phyloP scores from a whole-genome alignment of 495 filamentous ascomycete genomes.

The Penicillium diatomitis region DNA sequence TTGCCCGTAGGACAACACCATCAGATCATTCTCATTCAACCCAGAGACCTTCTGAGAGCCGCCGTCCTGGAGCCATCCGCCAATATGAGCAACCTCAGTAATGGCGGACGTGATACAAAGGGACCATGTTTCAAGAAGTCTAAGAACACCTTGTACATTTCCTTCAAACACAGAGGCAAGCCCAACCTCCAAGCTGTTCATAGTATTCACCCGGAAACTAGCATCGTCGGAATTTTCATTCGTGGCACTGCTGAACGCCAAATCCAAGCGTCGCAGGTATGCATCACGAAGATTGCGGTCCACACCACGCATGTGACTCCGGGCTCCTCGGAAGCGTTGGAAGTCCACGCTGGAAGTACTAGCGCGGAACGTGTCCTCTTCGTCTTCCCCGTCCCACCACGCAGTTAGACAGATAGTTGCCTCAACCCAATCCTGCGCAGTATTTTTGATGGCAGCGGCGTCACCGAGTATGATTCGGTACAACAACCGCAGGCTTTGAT shows the following conservation, averaged over 20 bases:
- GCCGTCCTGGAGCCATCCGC: slow-evolving; percentile 55
- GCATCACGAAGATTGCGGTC: slow-evolving; percentile 38
- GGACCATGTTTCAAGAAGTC: slow-evolving; percentile 69
- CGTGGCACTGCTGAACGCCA: slow-evolving; percentile 42
- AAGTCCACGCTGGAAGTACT: slow-evolving; percentile 19
- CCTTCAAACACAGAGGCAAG: slow-evolving; percentile 72
- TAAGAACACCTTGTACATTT: slow-evolving; percentile 61
- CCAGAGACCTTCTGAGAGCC: slow-evolving; percentile 24
- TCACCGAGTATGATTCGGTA: slow-evolving; percentile 71
- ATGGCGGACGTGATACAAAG: slow-evolving; percentile 63
- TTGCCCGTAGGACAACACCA: slow-evolving; percentile 50
- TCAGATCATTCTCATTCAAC: slow-evolving; percentile 50
- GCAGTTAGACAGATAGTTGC: slow-evolving; percentile 68
- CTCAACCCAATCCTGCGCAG: slow-evolving; percentile 78
- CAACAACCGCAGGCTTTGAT: slow-evolving; percentile 63
- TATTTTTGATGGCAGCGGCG: slow-evolving; percentile 54
- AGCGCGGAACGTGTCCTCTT: slow-evolving; percentile 24
- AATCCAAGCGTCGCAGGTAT: slow-evolving; percentile 44
- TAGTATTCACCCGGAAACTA: slow-evolving; percentile 59
- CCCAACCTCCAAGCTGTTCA: slow-evolving; percentile 64
- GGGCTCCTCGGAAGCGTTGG: slow-evolving; percentile 18
- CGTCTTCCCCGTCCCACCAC: slow-evolving; percentile 80
- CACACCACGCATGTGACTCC: slow-evolving; percentile 18
- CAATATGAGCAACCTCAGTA: slow-evolving; percentile 67
- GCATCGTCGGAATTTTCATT: slow-evolving; percentile 34